Percentiles rank a stretch among this genome's conserved stretches.
phyloP scores from a whole-genome alignment of 2,329 filamentous ascomycete species.

The Pseudogymnoascus sp. region DNA sequence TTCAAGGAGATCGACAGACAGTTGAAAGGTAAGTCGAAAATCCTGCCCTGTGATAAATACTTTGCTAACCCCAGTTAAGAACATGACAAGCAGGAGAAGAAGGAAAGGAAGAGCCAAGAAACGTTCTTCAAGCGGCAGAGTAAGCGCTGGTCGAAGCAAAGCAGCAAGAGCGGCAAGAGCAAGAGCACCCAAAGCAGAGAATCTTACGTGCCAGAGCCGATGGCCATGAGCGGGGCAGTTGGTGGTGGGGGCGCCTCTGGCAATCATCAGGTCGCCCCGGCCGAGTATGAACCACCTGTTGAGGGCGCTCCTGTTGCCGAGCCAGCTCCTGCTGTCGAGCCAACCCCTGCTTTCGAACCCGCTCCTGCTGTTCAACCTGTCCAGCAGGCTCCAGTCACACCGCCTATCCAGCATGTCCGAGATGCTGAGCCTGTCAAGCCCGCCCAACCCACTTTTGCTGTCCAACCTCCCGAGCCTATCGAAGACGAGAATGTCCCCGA shows the following conservation, averaged over 20 bases:
- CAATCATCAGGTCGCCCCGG: not conserved
- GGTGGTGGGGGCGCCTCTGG: not conserved
- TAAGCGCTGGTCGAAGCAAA: conserved; percentile 40
- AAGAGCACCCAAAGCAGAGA: conserved; percentile 11
- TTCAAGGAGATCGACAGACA: conserved; percentile 46
- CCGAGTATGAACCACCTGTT: not conserved
- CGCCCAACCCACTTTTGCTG: not conserved
- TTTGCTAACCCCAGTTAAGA: not conserved
- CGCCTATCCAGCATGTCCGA: not conserved
- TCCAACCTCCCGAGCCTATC: conserved; percentile 26
- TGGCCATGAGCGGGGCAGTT: not conserved
- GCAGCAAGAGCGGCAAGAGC: conserved; percentile 19
- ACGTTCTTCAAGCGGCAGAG: conserved; percentile 41
- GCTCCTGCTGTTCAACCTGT: not conserved
- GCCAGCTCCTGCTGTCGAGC: not conserved
- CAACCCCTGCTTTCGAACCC: not conserved
- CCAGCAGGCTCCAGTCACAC: not conserved
- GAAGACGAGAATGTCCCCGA: conserved; percentile 20
- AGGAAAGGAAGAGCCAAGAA: conserved; percentile 42
- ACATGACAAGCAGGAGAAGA: conserved; percentile 33
- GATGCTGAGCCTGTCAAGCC: not conserved
- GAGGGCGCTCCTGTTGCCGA: not conserved
- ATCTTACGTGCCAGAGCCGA: conserved; percentile 8
- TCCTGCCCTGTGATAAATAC: not conserved
- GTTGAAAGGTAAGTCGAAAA: conserved; percentile 47